Evolutionary conservation across 176 grass and related monocot genomes (phyloP).

Genomic region (Eremochloa ophiuroides): DNA sequence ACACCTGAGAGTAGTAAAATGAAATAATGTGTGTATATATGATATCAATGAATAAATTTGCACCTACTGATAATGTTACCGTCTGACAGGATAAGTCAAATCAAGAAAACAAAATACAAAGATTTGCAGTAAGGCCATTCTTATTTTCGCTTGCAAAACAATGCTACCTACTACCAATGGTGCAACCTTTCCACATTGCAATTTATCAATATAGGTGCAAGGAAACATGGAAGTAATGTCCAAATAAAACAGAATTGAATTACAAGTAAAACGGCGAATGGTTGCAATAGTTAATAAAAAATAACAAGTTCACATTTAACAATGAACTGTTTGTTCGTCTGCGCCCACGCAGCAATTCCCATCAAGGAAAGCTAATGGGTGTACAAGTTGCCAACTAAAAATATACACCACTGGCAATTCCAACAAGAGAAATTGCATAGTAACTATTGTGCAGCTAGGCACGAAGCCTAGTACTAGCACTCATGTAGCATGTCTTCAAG

Average conservation of each 20-base stretch:
- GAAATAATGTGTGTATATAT: background rate
- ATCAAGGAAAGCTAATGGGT: background rate
- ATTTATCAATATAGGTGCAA: background rate
- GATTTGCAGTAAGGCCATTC: background rate
- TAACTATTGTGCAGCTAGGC: background rate
- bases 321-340: background rate
- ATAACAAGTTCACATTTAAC: slow-evolving; percentile 2
- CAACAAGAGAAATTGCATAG: slow-evolving; percentile 20
- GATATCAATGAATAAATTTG: background rate
- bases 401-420: background rate
- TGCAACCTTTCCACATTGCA: background rate
- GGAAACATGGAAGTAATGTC: background rate
- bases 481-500: background rate
- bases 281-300: background rate
- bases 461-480: background rate
- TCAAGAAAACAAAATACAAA: background rate
- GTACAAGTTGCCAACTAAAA: background rate
- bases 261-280: background rate
- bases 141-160: background rate
- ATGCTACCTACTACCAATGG: background rate
- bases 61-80: background rate
- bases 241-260: background rate
- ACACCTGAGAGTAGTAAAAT: slow-evolving; percentile 49
- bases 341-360: background rate
- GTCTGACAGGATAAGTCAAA: background rate